Percentiles rank a stretch among this genome's conserved stretches.
Conservation (phyloP, 2,329 filamentous ascomycete species). For the Pseudocercospora cruenta region DNA sequence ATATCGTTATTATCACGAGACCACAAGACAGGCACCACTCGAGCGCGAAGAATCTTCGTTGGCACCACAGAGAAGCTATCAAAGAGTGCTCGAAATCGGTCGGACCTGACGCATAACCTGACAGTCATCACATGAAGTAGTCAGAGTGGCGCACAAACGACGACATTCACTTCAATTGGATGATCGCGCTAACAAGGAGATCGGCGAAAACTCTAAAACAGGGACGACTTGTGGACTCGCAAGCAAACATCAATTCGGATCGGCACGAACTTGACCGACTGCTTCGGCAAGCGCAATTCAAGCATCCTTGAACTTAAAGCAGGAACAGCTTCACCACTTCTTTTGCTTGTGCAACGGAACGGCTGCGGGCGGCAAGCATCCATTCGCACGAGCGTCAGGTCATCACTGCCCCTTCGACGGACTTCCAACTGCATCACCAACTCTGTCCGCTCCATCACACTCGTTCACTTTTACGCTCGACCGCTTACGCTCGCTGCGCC, state of each 20-base stretch:
- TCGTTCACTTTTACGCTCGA: conserved; percentile 9
- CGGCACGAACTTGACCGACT: conserved; percentile 2
- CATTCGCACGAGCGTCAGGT: conserved; percentile 1
- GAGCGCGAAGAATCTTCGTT: not conserved
- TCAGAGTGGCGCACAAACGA: not conserved
- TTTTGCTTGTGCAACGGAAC: not conserved
- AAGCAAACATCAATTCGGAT: not conserved
- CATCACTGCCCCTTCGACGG: conserved; percentile 1
- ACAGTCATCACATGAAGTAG: not conserved
- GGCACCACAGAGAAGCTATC: too few relatives aligned
- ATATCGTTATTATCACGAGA: conserved; percentile 9
- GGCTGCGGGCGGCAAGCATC: not conserved
- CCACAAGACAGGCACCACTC: not conserved
- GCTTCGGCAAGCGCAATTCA: conserved; percentile 1
- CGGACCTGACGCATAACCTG: not conserved
- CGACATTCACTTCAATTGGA: not conserved
- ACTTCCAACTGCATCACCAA: conserved; percentile 1
- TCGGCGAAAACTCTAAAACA: not conserved
- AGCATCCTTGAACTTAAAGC: conserved; percentile 1
- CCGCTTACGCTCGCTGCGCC: conserved; percentile 2
- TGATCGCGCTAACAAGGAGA: not conserved
- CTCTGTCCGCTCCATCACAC: not conserved
- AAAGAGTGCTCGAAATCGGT: not conserved
- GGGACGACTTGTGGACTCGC: not conserved
- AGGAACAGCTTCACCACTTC: conserved; percentile 8